Percentiles rank a stretch among this genome's conserved stretches.
Evolutionary conservation across 1,284 basidiomycete genomes (phyloP).

Genomic region (Heterobasidion annosum): DNA sequence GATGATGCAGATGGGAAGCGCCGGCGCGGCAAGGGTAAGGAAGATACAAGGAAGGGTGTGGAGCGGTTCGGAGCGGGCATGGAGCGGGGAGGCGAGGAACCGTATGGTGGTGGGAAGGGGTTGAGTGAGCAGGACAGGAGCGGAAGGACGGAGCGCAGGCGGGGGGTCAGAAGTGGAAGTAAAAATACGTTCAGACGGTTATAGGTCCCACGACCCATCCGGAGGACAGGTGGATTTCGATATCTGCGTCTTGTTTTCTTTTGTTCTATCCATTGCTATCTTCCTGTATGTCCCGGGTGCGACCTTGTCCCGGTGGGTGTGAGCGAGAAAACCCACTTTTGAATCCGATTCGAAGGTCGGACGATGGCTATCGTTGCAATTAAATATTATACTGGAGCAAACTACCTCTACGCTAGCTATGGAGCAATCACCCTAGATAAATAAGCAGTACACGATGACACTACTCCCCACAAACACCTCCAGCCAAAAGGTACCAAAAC

Average conservation of each 20-base stretch:
- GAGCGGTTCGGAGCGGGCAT: constrained; percentile 80
- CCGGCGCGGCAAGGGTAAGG: constrained; percentile 22
- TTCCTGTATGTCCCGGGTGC: too few relatives aligned
- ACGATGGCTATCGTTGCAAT: too few relatives aligned
- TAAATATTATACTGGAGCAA: too few relatives aligned
- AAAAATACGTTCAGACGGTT: constrained; percentile 69
- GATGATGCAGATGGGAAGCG: constrained; percentile 22
- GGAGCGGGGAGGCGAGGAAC: constrained; percentile 64
- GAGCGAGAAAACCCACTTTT: too few relatives aligned
- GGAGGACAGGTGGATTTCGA: too few relatives aligned
- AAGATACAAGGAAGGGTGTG: constrained; percentile 48
- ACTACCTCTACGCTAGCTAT: too few relatives aligned
- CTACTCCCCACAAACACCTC: background rate
- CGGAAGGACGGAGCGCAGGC: constrained; percentile 66
- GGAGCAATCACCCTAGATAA: too few relatives aligned
- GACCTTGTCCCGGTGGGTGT: too few relatives aligned
- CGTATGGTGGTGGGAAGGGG: constrained; percentile 21
- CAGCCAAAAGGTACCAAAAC: background rate
- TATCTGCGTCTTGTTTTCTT: too few relatives aligned
- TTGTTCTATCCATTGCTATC: too few relatives aligned
- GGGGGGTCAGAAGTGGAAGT: constrained; percentile 75
- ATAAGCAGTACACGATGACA: background rate
- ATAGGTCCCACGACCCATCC: constrained; percentile 5
- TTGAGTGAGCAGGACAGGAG: constrained; percentile 49
- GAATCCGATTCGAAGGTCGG: too few relatives aligned